These are phyloP conservation scores for Blastobotrys indianensis DNA, from an alignment of 1,139 yeast genomes.

Conservation along the genomic window DNA sequence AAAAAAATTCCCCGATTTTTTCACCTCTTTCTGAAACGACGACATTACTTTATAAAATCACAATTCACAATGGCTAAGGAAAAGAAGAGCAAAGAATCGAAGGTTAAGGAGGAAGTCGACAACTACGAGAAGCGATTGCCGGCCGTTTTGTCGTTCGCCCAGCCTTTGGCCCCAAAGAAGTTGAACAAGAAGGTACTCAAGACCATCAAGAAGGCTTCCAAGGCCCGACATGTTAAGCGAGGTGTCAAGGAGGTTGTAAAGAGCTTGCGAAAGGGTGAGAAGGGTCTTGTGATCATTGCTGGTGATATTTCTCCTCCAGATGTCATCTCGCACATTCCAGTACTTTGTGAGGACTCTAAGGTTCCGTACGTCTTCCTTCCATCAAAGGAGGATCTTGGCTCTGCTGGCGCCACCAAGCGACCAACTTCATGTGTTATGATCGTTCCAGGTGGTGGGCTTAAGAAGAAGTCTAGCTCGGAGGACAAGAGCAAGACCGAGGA, in stretches of 20 bases:
- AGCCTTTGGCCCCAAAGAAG: conserved; percentile 94
- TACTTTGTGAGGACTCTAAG: conserved; percentile 86
- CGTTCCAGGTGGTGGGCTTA: conserved; percentile 92
- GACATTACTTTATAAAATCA: not conserved
- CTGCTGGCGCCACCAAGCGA: conserved; percentile 98
- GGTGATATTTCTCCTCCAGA: conserved; percentile 98
- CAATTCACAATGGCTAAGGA: conserved; percentile 29
- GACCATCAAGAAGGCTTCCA: conserved; percentile 94
- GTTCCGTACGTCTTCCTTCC: conserved; percentile 93
- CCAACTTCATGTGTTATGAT: conserved; percentile 98
- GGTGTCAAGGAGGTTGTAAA: conserved; percentile 99
- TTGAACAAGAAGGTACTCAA: conserved; percentile 91
- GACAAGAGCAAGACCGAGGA: conserved; percentile 68
- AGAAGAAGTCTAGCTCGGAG: conserved; percentile 57
- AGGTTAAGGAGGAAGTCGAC: conserved; percentile 44
- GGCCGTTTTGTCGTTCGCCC: conserved; percentile 86
- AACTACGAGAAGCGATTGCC: conserved; percentile 90
- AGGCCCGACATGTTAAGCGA: conserved; percentile 96
- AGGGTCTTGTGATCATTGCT: conserved; percentile 92
- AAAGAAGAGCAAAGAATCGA: conserved; percentile 22
- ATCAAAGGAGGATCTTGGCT: conserved; percentile 94
- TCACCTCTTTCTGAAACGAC: not conserved
- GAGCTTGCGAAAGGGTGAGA: conserved; percentile 95
- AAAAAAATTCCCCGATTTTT: not conserved
- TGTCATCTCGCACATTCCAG: conserved; percentile 95